Evolutionary conservation across 805 yeast genomes (phyloP), one percentile per base, ranked within the genome.

Genomic region (Ogataea ganodermae): DNA sequence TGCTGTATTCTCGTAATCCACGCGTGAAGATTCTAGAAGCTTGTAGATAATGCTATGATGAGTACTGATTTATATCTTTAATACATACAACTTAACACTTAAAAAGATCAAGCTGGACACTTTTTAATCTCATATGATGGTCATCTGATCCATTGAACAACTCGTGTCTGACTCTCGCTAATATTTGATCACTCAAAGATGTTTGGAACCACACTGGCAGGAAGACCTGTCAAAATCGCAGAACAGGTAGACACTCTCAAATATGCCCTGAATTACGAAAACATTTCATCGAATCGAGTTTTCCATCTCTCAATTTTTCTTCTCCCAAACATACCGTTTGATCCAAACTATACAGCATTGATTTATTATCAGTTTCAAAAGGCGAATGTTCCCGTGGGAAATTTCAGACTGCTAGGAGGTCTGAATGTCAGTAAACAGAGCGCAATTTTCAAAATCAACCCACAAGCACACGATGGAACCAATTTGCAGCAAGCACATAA

Each of bases 351-450:
- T 57, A 81, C 92, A 1, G 98, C 97, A 0, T 75, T 92, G 35
- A 88, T 94, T 2, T 94, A 86, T 66, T 92, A 89, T 67, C 96
- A 92, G 63, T 69, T 91, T 44, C 90, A 91, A 12, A 68, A 74
- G 42, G 75, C 73, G n/a, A 49, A 66, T 53, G 51, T 63, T 51
- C 51, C 52, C 1, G 24, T 63, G 57, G 20, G 76, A 64, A 69
- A 84, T 24, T 87, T 85, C 66, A 78, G 78, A 53, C 70, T 88
- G 12, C 73, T 85, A 46, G 92, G 92, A 3, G 82, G 82, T 10
- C 60, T 86, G 22, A 76, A 78, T 37, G 68, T 74, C 0, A 69
- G 67, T 30, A 94, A 92, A 63, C 98, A 95, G 30, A 87, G 96
- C 49, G 96, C 97, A 0, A 94, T 94, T 2, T 94, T 87, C 72